Percentiles rank a stretch among this genome's conserved stretches.
phyloP scores from a whole-genome alignment of 2,329 filamentous ascomycete species.

The Sarocladium kiliense region DNA sequence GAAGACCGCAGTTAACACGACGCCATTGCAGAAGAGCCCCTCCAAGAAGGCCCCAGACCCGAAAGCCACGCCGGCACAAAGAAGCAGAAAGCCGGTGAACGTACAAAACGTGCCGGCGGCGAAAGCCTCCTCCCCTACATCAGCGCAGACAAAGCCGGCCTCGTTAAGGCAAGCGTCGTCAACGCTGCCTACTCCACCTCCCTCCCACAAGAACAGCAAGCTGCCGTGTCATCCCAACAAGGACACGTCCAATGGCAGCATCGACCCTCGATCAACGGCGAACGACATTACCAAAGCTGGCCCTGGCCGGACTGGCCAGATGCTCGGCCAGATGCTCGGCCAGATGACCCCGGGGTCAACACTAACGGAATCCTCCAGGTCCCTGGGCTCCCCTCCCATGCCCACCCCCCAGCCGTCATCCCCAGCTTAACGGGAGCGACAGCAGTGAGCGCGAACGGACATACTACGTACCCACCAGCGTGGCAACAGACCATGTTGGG shows the following conservation, averaged over 20 bases:
- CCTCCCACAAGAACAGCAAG: not conserved
- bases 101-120: conserved; percentile 21
- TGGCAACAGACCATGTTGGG: not conserved
- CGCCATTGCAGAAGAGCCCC: not conserved
- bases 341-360: not conserved
- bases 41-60: not conserved
- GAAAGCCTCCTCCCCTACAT: conserved; percentile 14
- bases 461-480: not conserved
- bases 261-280: conserved; percentile 13
- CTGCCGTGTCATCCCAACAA: not conserved
- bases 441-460: not conserved
- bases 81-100: conserved; percentile 9
- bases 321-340: no score
- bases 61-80: not conserved
- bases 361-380: not conserved
- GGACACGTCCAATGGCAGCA: conserved; percentile 25
- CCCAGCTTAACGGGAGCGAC: not conserved
- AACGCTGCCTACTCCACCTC: conserved; percentile 1
- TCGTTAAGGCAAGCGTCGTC: conserved; percentile 12
- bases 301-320: not conserved
- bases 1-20: conserved; percentile 26
- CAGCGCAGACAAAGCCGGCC: conserved; percentile 15
- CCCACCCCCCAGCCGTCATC: not conserved
- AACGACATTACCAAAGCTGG: conserved; percentile 2
- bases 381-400: not conserved